Evolutionary conservation across 2,329 filamentous ascomycete genomes (phyloP), one percentile per base, ranked within the genome.

Genomic region (Aspergillus texensis): DNA sequence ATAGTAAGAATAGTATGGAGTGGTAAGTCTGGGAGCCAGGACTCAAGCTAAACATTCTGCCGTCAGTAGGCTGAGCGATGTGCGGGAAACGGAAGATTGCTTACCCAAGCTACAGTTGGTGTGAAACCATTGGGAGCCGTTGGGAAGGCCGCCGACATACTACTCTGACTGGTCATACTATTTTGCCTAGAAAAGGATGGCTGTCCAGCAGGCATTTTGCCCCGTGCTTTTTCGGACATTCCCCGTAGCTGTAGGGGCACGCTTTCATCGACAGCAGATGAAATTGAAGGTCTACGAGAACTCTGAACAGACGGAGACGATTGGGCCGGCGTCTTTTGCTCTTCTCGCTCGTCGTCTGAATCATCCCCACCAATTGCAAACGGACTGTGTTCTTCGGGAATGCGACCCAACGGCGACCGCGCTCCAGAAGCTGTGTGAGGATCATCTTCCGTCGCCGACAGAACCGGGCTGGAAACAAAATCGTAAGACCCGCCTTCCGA

Each of bases 211-310:
- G 94, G 95, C 88, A 96, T 93, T 78, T 99, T 99, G 9, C 95
- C 95, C 57, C 95, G 85, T 19, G 95, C 95, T 77, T 98, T 99
- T 78, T 98, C 95, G 24, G 94, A 97, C 92, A 98, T 97, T 60
- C 93, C 93, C 62, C 92, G 87, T 34, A 96, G 77, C 75, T 97
- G 94, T 24, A 89, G 84, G 16, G 93, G 93, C 11, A 96, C 87
- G 4, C 91, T 90, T 64, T 96, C 93, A 63, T 96, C 93, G 0
- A 86, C 80, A 0, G 87, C 87, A 0, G 85, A 86, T 32, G 88
- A 87, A 24, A 91, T 82, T 0, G 92, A 94, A 4, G 91, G 89
- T 26, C 90, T 86, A 43, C 88, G 85, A 21, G 85, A 86, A 21
- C 80, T 81, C 24, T 78, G 77, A 41, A 65, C 86, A 84, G 70